phyloP scores from a whole-genome alignment of 306 rosid genomes.

The Dalbergia cultrata region DNA sequence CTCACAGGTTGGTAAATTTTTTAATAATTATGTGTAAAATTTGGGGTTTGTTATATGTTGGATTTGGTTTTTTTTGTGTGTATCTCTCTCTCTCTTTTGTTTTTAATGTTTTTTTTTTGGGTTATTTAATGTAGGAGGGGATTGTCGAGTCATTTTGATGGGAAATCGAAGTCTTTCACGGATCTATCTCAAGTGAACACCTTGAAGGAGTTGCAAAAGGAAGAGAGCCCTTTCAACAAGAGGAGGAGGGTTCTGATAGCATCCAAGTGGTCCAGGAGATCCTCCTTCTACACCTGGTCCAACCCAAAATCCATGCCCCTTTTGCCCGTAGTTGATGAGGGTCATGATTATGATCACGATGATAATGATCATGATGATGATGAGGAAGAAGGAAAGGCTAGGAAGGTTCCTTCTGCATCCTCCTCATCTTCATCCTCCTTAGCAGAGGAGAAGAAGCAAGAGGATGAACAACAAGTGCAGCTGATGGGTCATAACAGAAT shows the following conservation, averaged over 20 bases:
- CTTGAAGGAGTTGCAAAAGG: constrained; percentile 69
- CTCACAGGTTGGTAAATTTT: too few species aligned
- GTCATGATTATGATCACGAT: constrained; percentile 47
- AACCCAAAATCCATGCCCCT: constrained; percentile 96
- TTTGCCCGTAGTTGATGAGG: constrained; percentile 64
- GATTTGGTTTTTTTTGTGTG: too few species aligned
- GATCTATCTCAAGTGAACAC: constrained; percentile 66
- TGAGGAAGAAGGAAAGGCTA: constrained; percentile 43
- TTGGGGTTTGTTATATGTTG: too few species aligned
- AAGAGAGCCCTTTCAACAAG: constrained; percentile 86
- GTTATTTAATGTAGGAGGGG: constrained; percentile 70
- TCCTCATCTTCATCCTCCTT: constrained; percentile 50
- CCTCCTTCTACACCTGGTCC: constrained; percentile 69
- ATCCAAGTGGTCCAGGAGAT: constrained; percentile 71
- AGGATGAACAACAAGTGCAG: constrained; percentile 38
- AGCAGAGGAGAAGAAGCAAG: constrained; percentile 50
- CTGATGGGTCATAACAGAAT: constrained; percentile 9
- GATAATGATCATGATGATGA: constrained; percentile 55
- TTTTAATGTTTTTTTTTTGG: not conserved
- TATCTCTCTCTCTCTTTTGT: too few species aligned
- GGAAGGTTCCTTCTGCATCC: constrained; percentile 41
- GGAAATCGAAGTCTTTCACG: constrained; percentile 91
- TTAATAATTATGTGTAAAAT: too few species aligned
- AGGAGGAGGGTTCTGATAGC: constrained; percentile 80
- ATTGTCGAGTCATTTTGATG: constrained; percentile 77